Base-by-base conservation (phyloP, 2,329 filamentous ascomycete species). In the Colletotrichum sojae region DNA sequence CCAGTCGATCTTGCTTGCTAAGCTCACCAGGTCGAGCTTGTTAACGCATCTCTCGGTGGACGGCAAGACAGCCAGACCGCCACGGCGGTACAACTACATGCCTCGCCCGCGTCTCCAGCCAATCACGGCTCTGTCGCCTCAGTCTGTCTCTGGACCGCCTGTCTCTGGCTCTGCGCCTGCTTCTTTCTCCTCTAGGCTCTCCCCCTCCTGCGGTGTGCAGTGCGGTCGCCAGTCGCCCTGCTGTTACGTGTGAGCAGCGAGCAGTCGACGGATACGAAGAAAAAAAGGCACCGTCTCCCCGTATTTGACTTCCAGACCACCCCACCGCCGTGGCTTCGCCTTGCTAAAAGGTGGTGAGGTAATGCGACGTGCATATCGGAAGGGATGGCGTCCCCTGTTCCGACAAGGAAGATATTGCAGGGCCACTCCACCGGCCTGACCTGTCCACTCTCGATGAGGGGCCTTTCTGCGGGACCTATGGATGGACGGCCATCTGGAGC, bases 311-410 rank as follows among this genome's bases (percentile, higher is more conserved):
- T 66, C 55, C 36, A 60, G 22, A 45, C 36, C 56, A 56, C 66
- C 66, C 66, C 66, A 68, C 60, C 48, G 45, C 62, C 22, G 62
- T 66, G 62, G 62, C 66, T 69, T 66, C 43, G 62, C 66, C 62
- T 45, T 65, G 66, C 62, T 59, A 39, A 31, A 39, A 69, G 49
- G 20, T 69, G 55, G 55, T 66, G 66, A 66, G 66, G 62, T 66
- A 66, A 66, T 66, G 60, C 62, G 46, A 66, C 62, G 48, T 69
- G 66, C 66, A 69, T 60, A 69, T 69, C 55, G 55, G 66, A 69
- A 69, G 61, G 66, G 66, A 69, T 56, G 55, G 62, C 62, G 43
- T 52, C 55, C 66, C 66, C 51, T 69, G 66, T 46, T 51, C 62
- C 36, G 62, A 65, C 22, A 43, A 51, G 62, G 55, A 40, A 66